phyloP scores from a whole-genome alignment of 257 asterid species.

The Schizonepeta tenuifolia region DNA sequence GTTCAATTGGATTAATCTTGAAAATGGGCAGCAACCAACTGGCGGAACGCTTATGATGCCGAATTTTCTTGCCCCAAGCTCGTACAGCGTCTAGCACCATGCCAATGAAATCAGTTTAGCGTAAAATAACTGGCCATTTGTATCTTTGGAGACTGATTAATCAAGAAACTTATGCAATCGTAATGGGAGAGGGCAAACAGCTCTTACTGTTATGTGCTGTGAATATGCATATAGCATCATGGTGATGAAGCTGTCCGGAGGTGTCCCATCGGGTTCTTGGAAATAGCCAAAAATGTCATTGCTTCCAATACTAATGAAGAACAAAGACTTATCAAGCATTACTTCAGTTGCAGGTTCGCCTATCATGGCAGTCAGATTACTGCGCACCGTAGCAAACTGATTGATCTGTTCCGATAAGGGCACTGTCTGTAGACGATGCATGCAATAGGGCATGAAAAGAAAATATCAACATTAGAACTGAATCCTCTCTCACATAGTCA shows the following conservation, averaged over 20 bases:
- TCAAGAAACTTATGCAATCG: background rate
- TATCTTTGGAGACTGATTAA: background rate
- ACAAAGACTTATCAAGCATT: conserved; percentile 44
- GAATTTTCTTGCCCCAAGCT: conserved; percentile 67
- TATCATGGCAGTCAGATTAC: conserved; percentile 38
- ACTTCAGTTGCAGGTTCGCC: conserved; percentile 44
- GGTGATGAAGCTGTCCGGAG: conserved; percentile 34
- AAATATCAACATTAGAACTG: background rate
- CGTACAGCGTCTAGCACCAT: conserved; percentile 43
- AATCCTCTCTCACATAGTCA: background rate
- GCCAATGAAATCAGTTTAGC: background rate
- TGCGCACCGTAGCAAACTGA: conserved; percentile 48
- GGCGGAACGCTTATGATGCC: conserved; percentile 53
- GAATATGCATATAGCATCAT: conserved; percentile 37
- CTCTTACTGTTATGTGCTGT: conserved; percentile 42
- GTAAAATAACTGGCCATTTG: background rate
- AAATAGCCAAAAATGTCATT: conserved; percentile 58
- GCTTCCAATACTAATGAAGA: conserved; percentile 62
- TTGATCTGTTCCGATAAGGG: conserved; percentile 47
- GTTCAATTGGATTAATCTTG: conserved; percentile 35
- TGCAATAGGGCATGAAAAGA: background rate
- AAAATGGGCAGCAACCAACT: conserved; percentile 55
- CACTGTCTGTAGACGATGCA: conserved; percentile 35
- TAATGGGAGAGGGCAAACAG: background rate
- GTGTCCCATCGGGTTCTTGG: conserved; percentile 7